phyloP scores from a whole-genome alignment of 2,329 filamentous ascomycete species.

The Capronia coronata region DNA sequence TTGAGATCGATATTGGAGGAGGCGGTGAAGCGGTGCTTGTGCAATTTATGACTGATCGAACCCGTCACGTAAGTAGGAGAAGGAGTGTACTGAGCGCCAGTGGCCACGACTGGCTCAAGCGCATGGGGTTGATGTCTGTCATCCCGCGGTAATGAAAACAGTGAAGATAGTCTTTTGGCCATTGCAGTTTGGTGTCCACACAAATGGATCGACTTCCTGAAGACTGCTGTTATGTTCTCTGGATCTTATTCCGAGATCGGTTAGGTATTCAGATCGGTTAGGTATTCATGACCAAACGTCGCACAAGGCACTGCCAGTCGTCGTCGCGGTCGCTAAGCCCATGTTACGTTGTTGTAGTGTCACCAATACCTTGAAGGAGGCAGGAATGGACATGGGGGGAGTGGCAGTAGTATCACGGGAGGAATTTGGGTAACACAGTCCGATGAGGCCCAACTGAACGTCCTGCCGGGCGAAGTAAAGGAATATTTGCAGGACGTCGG shows the following conservation, averaged over 20 bases:
- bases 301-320: background rate
- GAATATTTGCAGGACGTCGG: background rate
- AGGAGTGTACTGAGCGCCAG: conserved; percentile 1
- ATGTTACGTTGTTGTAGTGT: background rate
- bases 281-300: background rate
- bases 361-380: background rate
- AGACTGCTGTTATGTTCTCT: background rate
- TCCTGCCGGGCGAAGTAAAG: background rate
- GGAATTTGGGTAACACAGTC: background rate
- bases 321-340: background rate
- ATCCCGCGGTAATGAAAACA: conserved; percentile 26
- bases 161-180: conserved; percentile 23
- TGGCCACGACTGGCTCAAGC: background rate
- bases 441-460: background rate
- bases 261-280: background rate
- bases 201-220: background rate
- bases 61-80: conserved; percentile 9
- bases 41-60: conserved; percentile 11
- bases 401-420: background rate
- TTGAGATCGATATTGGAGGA: conserved; percentile 20
- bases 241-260: background rate
- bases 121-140: conserved; percentile 10
- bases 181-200: conserved; percentile 1
- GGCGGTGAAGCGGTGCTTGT: conserved; percentile 18
- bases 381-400: background rate